phyloP scores from a whole-genome alignment of 1,284 basidiomycete genomes.

The Apiotrichum gamsii region DNA sequence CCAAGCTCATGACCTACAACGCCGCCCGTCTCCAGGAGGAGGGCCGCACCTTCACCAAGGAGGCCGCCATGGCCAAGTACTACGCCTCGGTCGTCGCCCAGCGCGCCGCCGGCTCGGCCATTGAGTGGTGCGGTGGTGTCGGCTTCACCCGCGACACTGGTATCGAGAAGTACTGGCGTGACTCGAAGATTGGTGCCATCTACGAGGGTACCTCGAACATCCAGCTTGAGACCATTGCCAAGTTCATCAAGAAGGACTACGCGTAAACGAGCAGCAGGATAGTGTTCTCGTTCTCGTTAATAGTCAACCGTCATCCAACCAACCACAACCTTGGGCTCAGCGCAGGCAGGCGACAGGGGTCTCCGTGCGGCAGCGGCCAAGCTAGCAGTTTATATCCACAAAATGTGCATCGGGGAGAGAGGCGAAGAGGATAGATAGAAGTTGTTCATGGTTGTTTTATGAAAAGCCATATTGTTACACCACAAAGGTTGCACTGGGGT shows the following conservation, averaged over 20 bases:
- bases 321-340: too few species aligned
- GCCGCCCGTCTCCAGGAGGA: slow-evolving; percentile 86
- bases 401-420: slow-evolving; percentile 2
- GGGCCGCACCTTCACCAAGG: slow-evolving; percentile 76
- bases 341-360: too few species aligned
- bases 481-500: too few species aligned
- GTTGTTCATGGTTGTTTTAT: slow-evolving; percentile 5
- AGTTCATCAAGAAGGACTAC: slow-evolving; percentile 56
- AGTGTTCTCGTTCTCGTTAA: too few species aligned
- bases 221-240: slow-evolving; percentile 93
- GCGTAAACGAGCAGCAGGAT: slow-evolving; percentile 18
- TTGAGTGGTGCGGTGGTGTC: slow-evolving; percentile 95
- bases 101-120: slow-evolving; percentile 76
- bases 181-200: slow-evolving; percentile 91
- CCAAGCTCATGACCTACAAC: slow-evolving; percentile 92
- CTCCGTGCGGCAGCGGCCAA: too few species aligned
- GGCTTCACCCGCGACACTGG: slow-evolving; percentile 93
- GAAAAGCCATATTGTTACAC: too few species aligned
- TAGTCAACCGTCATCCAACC: too few species aligned
- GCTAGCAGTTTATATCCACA: too few species aligned
- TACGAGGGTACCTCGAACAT: slow-evolving; percentile 97
- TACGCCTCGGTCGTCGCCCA: slow-evolving; percentile 85
- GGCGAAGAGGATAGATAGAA: background rate
- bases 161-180: slow-evolving; percentile 90
- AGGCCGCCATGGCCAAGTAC: slow-evolving; percentile 96